These are phyloP conservation scores for Linum lewisii DNA, from an alignment of 345 rosid genomes.

Conservation along the genomic window DNA sequence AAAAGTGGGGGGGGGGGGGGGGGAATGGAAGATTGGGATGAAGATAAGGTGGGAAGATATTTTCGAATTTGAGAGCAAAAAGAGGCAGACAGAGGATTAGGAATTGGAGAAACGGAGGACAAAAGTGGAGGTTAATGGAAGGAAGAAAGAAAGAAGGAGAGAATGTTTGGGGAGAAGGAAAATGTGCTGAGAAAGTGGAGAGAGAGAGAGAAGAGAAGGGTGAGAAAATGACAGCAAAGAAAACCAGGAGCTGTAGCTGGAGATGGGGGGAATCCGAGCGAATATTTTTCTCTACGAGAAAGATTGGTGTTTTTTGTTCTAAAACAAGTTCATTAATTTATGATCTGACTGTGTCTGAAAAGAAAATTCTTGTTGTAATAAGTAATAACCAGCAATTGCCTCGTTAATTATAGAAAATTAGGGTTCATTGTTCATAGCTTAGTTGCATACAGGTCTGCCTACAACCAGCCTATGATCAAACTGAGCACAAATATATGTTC, in stretches of 20 bases:
- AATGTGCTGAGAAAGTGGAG: neutral
- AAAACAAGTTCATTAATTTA: too few species aligned
- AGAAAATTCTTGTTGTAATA: too few species aligned
- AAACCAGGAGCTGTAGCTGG: constrained; percentile 1
- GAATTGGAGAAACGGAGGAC: neutral
- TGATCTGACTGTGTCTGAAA: too few species aligned
- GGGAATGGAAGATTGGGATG: neutral
- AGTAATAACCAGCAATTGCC: too few species aligned
- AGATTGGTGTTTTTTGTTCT: too few species aligned
- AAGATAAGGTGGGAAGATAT: neutral
- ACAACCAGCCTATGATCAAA: too few species aligned
- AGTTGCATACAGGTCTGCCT: too few species aligned
- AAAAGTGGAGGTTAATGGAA: neutral
- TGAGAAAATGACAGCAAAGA: neutral
- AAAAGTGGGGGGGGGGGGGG: neutral
- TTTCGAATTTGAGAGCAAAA: neutral
- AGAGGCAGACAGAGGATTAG: neutral
- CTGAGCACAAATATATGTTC: too few species aligned
- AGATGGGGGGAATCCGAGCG: constrained; percentile 1
- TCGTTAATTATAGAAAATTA: too few species aligned
- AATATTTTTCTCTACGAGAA: too few species aligned
- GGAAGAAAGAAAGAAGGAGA: neutral
- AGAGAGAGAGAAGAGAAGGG: neutral
- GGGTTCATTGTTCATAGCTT: too few species aligned
- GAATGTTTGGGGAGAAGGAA: constrained; percentile 18